A percentile compares a stretch with the other conserved stretches of the same genome.
Conservation (phyloP, 2,329 filamentous ascomycete species). For the Penicillium palitans region DNA sequence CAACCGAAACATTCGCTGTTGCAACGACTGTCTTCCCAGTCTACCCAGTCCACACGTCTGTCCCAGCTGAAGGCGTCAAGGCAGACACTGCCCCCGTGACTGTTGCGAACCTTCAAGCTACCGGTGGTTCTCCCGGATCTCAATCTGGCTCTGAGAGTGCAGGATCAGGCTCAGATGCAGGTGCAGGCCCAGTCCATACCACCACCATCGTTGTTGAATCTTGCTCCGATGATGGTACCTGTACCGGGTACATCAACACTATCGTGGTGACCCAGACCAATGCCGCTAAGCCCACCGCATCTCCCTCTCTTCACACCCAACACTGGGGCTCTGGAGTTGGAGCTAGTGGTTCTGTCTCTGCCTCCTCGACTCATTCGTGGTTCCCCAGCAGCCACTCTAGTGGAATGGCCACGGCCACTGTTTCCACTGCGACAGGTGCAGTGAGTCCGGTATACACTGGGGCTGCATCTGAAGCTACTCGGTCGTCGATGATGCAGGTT, state of each 20-base stretch:
- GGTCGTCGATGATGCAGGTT: neutral
- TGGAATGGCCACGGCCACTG: neutral
- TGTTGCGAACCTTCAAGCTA: neutral
- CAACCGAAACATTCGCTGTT: constrained; percentile 25
- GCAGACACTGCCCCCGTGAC: neutral
- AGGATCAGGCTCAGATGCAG: neutral
- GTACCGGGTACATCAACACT: constrained; percentile 1
- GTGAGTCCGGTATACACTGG: neutral
- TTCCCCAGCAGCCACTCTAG: neutral
- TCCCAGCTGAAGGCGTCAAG: neutral
- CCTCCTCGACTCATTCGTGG: neutral
- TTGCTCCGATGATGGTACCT: neutral
- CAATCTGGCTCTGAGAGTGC: neutral
- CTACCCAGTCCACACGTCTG: neutral
- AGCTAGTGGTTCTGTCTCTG: neutral
- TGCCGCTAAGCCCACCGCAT: neutral
- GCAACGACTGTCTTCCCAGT: constrained; percentile 30
- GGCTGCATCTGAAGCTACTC: neutral
- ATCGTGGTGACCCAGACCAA: neutral
- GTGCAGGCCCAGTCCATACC: neutral
- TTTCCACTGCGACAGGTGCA: neutral
- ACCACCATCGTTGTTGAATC: neutral
- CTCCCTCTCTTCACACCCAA: neutral
- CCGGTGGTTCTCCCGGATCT: neutral
- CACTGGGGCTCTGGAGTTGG: neutral